Conservation (phyloP, 1,284 basidiomycete genomes). For the Melampsora americana region DNA sequence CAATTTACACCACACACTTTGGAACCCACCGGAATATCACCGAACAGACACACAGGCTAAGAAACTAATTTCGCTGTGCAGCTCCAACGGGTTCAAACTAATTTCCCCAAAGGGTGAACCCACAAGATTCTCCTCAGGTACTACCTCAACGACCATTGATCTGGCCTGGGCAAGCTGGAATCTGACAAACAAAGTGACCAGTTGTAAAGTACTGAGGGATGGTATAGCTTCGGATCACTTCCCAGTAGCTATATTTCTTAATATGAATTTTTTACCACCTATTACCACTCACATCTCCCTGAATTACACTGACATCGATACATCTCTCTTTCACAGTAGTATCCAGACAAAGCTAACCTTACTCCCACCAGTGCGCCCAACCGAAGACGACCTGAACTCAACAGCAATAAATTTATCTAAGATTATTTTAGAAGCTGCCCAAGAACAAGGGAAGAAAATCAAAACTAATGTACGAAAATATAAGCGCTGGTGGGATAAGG, state of each 20-base stretch:
- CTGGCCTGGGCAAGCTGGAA: too few species aligned
- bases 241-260: background rate
- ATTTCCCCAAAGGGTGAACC: too few species aligned
- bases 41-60: background rate
- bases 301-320: too few species aligned
- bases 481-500: constrained; percentile 5
- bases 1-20: constrained; percentile 7
- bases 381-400: background rate
- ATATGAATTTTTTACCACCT: background rate
- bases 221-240: constrained; percentile 7
- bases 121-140: too few species aligned
- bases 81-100: background rate
- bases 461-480: background rate
- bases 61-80: background rate
- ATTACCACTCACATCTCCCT: background rate
- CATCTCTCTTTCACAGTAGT: too few species aligned
- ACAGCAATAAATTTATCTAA: too few species aligned
- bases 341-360: background rate
- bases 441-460: background rate
- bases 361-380: background rate
- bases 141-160: too few species aligned
- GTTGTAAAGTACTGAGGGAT: too few species aligned
- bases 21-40: background rate
- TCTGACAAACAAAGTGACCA: too few species aligned
- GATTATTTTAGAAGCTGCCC: too few species aligned